These are phyloP conservation scores for Cornus controversa DNA, from an alignment of 148 eudicot genomes.

Conservation along the genomic window DNA sequence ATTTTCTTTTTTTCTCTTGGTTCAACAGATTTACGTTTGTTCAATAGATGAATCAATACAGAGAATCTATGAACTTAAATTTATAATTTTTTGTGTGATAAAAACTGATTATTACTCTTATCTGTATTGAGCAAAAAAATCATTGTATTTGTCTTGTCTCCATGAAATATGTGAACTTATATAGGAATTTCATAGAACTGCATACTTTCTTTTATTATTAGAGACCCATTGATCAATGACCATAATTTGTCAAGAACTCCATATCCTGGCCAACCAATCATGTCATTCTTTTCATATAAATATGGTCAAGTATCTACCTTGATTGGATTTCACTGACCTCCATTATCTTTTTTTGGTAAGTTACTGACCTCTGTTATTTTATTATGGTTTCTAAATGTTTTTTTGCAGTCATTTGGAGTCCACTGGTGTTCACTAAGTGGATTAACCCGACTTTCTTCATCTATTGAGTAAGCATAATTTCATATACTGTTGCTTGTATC, in stretches of 20 bases:
- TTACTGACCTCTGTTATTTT: no score
- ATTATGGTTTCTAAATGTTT: slow-evolving; percentile 2
- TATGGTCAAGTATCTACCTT: slow-evolving; percentile 5
- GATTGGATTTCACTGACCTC: slow-evolving; percentile 7
- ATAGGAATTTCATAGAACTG: not conserved
- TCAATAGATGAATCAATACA: not conserved
- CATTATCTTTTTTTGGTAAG: not conserved
- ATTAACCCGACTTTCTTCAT: slow-evolving; percentile 61
- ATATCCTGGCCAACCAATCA: not conserved
- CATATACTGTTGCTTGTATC: not conserved
- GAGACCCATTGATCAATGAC: not conserved
- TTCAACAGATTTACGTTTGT: no score
- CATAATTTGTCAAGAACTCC: not conserved
- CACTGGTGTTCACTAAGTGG: slow-evolving; percentile 90
- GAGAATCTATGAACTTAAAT: no score
- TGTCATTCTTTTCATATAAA: no score
- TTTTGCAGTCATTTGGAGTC: slow-evolving; percentile 87
- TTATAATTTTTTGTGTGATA: no score
- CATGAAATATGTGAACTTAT: not conserved
- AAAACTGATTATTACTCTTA: no score
- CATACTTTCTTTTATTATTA: not conserved
- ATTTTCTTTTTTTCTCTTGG: no score
- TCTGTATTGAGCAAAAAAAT: no score
- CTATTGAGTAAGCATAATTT: slow-evolving; percentile 78
- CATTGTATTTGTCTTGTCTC: no score